Conservation (phyloP, 768 basidiomycete species). For the Tremella yokohamensis region DNA sequence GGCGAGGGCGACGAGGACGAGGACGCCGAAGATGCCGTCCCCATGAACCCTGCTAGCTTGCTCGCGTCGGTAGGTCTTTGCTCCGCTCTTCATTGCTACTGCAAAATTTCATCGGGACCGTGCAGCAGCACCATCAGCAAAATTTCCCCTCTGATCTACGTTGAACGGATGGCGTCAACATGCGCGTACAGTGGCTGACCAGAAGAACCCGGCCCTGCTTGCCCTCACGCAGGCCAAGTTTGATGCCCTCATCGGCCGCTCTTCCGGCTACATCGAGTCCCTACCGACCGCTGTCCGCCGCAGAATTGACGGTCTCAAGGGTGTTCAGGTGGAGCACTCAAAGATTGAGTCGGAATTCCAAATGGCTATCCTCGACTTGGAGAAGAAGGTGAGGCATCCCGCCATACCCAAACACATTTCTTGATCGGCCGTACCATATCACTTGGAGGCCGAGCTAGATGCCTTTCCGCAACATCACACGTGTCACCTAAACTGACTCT, state of each 20-base stretch:
- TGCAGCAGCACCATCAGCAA: background rate
- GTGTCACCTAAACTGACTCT: background rate
- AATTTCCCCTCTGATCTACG: background rate
- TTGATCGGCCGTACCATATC: background rate
- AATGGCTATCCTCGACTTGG: conserved; percentile 86
- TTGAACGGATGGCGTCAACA: background rate
- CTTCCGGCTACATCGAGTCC: conserved; percentile 90
- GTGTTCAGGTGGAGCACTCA: conserved; percentile 85
- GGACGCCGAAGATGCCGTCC: conserved; percentile 62
- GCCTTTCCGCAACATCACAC: background rate
- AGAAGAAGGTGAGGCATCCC: conserved; percentile 72
- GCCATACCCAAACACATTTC: too few species aligned
- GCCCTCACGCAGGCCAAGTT: conserved; percentile 84
- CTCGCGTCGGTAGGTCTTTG: conserved; percentile 48
- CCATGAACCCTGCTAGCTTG: conserved; percentile 50
- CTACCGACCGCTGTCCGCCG: conserved; percentile 75
- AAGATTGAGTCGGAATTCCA: conserved; percentile 92
- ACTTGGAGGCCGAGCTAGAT: background rate
- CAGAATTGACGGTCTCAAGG: conserved; percentile 87
- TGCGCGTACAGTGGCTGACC: background rate
- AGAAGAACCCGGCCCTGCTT: conserved; percentile 65
- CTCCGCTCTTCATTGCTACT: background rate
- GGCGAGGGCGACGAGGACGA: conserved; percentile 82
- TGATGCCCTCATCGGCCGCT: conserved; percentile 76
- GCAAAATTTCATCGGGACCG: background rate